Base-by-base conservation (phyloP, 768 basidiomycete species). In the Lactifluus subvellereus region DNA sequence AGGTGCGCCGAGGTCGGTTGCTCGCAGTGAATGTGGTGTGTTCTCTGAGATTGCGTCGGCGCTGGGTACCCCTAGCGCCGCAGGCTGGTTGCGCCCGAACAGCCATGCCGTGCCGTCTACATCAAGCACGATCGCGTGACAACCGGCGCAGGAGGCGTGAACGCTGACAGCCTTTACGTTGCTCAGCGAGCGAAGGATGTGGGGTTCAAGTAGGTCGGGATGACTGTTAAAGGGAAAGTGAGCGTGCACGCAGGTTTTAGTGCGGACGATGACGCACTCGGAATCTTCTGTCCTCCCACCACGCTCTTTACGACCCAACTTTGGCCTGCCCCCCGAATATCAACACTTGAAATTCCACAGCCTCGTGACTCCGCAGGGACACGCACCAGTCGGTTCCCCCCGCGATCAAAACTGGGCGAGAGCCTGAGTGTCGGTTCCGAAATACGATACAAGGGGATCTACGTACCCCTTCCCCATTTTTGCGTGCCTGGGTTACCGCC, bases 351-450 rank as follows among this genome's bases (percentile, higher is more conserved):
- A 57, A 53, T 65, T 61, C 48, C 64, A 58, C 64, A 57, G 60
- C 56, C 58, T 61, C 54, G 59, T 60, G 62, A 67, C 66, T 22
- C 49, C 59, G 38, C 49, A 58, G 30, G 45, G 57, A 67, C 66
- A 78, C 84, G 72, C 72, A 94, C 91, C 92, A 94, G 75, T 91
- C 88, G 27, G 88, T 91, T 56, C 92, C 92, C 57, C 92, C 92
- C 69, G 87, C 89, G 67, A 94, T 86, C 67, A 92, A 74, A 45
- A 92, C 92, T 95, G 65, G 58, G 18, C 18, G 33, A 60, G 63
- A 60, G 63, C 63, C 63, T 64, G 48, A 56, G 63, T 51, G 59
- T 38, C 63, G 63, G 63, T 59, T 60, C 59, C 47, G 3, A 27
- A 4, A 50, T 55, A 49, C 59, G 53, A 56, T 53, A 64, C 48